Percentiles rank a stretch among this genome's conserved stretches.
These are phyloP conservation scores for Leptographium wingfieldii DNA, from an alignment of 2,329 filamentous ascomycete genomes.

Conservation along the genomic window DNA sequence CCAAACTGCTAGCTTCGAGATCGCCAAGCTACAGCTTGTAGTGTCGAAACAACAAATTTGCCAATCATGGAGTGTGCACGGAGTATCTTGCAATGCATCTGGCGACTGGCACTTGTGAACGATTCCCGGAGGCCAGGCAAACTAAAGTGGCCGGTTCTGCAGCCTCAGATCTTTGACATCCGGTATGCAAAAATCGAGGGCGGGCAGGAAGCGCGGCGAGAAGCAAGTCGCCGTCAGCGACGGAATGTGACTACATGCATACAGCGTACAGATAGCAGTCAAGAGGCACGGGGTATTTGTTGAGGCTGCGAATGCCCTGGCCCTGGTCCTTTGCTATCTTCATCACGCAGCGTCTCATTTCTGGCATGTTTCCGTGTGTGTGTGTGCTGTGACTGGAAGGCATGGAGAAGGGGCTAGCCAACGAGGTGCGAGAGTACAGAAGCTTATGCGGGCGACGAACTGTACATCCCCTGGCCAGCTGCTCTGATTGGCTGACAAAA, in stretches of 20 bases:
- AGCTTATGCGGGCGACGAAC: not conserved
- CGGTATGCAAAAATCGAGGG: not conserved
- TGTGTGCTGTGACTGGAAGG: not conserved
- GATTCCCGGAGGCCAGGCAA: constrained; percentile 2
- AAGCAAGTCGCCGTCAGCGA: not conserved
- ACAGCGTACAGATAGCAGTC: not conserved
- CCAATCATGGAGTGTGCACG: not conserved
- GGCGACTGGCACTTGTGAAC: not conserved
- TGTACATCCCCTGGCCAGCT: not conserved
- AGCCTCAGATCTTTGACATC: constrained; percentile 1
- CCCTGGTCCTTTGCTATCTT: not conserved
- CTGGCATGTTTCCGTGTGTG: not conserved
- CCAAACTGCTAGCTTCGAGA: not conserved
- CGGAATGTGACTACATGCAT: not conserved
- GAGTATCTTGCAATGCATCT: no score
- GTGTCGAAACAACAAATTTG: not conserved
- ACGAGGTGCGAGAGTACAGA: not conserved
- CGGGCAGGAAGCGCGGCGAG: not conserved
- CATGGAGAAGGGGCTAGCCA: not conserved
- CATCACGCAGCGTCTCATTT: not conserved
- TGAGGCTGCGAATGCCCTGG: not conserved
- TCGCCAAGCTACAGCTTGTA: not conserved
- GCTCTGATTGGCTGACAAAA: constrained; percentile 3
- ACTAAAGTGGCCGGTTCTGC: constrained; percentile 13
- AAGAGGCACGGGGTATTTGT: not conserved